These are phyloP conservation scores for Lanmaoa rubissima DNA, from an alignment of 768 basidiomycete species.

Conservation along the genomic window DNA sequence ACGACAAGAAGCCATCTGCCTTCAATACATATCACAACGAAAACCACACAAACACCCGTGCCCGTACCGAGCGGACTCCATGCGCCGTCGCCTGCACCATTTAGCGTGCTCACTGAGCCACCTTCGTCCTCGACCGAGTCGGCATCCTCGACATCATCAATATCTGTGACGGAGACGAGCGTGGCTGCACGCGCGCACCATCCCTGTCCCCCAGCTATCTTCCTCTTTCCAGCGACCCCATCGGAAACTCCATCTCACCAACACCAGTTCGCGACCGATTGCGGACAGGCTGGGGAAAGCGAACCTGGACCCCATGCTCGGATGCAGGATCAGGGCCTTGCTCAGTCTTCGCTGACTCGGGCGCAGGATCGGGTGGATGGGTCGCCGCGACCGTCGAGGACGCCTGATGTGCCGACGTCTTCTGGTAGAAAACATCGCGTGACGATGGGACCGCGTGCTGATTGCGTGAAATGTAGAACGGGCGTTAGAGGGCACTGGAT, in stretches of 20 bases:
- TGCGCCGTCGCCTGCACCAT: conserved; percentile 18
- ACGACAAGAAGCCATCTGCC: conserved; percentile 19
- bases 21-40: conserved; percentile 27
- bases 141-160: conserved; percentile 14
- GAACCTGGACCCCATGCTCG: not conserved
- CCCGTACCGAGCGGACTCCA: not conserved
- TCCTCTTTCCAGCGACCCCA: conserved; percentile 27
- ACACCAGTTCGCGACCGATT: conserved; percentile 7
- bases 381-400: conserved; percentile 16
- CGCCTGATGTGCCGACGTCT: conserved; percentile 12
- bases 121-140: conserved; percentile 24
- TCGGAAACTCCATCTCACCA: conserved; percentile 20
- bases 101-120: conserved; percentile 28
- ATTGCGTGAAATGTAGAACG: conserved; percentile 63
- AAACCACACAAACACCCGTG: not conserved
- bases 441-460: conserved; percentile 69
- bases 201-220: conserved; percentile 29
- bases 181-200: not conserved
- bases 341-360: conserved; percentile 3
- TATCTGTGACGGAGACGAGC: not conserved
- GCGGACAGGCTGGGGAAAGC: conserved; percentile 2
- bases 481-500: conserved; percentile 72
- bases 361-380: conserved; percentile 15
- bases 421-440: conserved; percentile 45
- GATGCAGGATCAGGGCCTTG: not conserved